A percentile compares a stretch with the other conserved stretches of the same genome.
These are phyloP conservation scores for Delitschia confertaspora DNA, from an alignment of 495 filamentous ascomycete species.

Conservation along the genomic window DNA sequence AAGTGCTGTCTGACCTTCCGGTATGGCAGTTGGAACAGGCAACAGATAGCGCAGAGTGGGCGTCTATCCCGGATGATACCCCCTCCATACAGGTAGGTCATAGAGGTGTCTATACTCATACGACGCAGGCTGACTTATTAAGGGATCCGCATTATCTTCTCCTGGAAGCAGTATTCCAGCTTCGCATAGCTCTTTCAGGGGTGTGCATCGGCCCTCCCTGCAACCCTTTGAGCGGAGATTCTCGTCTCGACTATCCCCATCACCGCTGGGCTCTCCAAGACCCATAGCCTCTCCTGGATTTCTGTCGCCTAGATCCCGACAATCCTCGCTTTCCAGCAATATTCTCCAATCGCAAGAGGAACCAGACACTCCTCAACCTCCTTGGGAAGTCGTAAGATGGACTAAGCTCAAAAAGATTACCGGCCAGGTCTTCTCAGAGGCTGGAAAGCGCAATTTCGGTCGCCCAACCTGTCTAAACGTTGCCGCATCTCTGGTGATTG, in stretches of 20 bases:
- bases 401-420: conserved; percentile 86
- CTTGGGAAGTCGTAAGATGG: conserved; percentile 97
- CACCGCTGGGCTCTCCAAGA: conserved; percentile 51
- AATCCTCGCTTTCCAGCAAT: conserved; percentile 54
- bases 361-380: conserved; percentile 55
- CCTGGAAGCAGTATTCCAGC: conserved; percentile 55
- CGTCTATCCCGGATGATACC: conserved; percentile 78
- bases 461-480: conserved; percentile 84
- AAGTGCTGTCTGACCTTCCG: conserved; percentile 11
- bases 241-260: conserved; percentile 69
- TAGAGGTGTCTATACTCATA: conserved; percentile 15
- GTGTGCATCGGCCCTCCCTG: conserved; percentile 66
- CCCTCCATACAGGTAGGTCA: conserved; percentile 71
- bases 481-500: conserved; percentile 80
- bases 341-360: conserved; percentile 44
- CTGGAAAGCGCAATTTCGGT: conserved; percentile 86
- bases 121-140: conserved; percentile 24
- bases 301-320: conserved; percentile 63
- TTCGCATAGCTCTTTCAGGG: conserved; percentile 40
- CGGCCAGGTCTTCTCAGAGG: conserved; percentile 86
- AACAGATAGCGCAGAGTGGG: conserved; percentile 31
- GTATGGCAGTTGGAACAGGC: conserved; percentile 1
- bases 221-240: conserved; percentile 92
- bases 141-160: conserved; percentile 80
- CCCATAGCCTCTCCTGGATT: conserved; percentile 78